A percentile compares a stretch with the other conserved stretches of the same genome.
phyloP scores from a whole-genome alignment of 2,329 filamentous ascomycete genomes.

The Tolypocladium ovalisporum region DNA sequence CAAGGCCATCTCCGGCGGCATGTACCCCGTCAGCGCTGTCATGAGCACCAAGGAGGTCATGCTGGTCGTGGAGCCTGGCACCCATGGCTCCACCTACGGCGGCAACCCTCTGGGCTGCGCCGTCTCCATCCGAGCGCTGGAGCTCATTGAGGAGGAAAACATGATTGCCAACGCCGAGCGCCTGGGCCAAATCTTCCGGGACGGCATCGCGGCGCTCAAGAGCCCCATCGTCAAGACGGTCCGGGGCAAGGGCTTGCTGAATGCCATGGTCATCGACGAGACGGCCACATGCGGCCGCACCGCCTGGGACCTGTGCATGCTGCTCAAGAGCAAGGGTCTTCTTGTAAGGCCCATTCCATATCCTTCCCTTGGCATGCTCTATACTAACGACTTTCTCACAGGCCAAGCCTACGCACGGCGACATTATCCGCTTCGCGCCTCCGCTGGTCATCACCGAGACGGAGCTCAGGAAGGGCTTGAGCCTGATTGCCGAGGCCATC shows the following conservation, averaged over 20 bases:
- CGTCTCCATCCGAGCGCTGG: constrained; percentile 86
- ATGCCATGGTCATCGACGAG: constrained; percentile 95
- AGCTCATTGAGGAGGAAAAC: constrained; percentile 86
- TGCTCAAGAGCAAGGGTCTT: constrained; percentile 91
- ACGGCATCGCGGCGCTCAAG: constrained; percentile 63
- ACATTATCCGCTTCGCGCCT: constrained; percentile 96
- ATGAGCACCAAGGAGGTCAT: constrained; percentile 83
- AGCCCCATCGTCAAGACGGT: constrained; percentile 73
- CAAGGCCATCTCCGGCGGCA: constrained; percentile 95
- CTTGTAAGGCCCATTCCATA: constrained; percentile 48
- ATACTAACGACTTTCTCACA: constrained; percentile 21
- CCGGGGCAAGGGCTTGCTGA: constrained; percentile 86
- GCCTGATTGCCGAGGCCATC: constrained; percentile 73
- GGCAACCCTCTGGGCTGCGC: constrained; percentile 94
- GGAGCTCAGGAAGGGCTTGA: constrained; percentile 67
- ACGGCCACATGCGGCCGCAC: constrained; percentile 71
- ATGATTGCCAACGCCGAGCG: constrained; percentile 74
- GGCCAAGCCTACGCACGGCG: constrained; percentile 97
- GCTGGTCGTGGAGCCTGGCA: constrained; percentile 91
- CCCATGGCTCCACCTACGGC: constrained; percentile 96
- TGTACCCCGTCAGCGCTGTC: constrained; percentile 97
- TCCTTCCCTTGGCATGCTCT: background rate
- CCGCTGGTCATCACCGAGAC: constrained; percentile 88
- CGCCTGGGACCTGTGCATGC: constrained; percentile 92
- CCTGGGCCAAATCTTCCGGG: constrained; percentile 73